Evolutionary conservation across 1,139 yeast genomes (phyloP).

Genomic region (Taphrina sp.): DNA sequence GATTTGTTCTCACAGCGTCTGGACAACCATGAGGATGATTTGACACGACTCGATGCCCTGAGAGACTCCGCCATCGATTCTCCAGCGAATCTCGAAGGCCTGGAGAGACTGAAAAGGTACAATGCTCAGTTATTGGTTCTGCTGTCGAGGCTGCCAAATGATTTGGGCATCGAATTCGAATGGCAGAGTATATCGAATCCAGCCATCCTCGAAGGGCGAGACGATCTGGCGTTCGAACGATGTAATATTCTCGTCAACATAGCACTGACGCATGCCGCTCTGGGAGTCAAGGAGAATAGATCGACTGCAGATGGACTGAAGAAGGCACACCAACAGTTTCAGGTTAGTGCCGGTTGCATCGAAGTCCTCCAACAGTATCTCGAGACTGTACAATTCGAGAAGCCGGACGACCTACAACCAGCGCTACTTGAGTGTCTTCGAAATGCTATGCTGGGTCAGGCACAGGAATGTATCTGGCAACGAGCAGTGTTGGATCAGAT

Average conservation of each 20-base stretch:
- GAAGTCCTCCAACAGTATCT: conserved; percentile 40
- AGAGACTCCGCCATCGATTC: background rate
- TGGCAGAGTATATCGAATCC: conserved; percentile 1
- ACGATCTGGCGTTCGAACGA: conserved; percentile 54
- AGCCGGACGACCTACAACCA: conserved; percentile 50
- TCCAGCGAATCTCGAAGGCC: background rate
- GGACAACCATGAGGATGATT: background rate
- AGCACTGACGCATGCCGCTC: conserved; percentile 61
- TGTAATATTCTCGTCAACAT: conserved; percentile 65
- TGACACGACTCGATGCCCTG: conserved; percentile 3
- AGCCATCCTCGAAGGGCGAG: background rate
- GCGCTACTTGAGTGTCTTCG: conserved; percentile 50
- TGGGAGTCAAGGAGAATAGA: conserved; percentile 52
- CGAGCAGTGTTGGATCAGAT: conserved; percentile 59
- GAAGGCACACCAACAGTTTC: conserved; percentile 63
- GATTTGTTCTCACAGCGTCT: conserved; percentile 8
- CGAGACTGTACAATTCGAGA: conserved; percentile 36
- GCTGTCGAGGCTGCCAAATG: conserved; percentile 2
- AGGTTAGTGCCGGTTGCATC: conserved; percentile 66
- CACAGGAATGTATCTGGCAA: conserved; percentile 84
- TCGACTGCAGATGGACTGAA: conserved; percentile 58
- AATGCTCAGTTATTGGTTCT: conserved; percentile 1
- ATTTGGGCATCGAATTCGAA: conserved; percentile 2
- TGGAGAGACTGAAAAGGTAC: background rate
- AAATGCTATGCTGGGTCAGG: conserved; percentile 69